phyloP scores from a whole-genome alignment of 768 basidiomycete species.

The Lentinula edodes region DNA sequence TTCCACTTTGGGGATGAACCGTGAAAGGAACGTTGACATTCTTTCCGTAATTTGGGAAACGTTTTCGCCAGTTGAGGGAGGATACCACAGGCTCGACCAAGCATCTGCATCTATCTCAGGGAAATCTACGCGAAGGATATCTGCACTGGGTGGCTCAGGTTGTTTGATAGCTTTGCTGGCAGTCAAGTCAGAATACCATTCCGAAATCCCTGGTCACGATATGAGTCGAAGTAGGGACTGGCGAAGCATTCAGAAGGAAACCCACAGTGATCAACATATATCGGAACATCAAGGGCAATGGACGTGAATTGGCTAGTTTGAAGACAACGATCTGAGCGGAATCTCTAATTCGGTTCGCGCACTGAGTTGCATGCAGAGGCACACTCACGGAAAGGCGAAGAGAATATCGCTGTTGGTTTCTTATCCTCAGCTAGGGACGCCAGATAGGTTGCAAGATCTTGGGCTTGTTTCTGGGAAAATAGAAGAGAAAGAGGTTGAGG shows the following conservation, averaged over 20 bases:
- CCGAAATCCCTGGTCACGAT: slow-evolving; percentile 47
- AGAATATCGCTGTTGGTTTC: slow-evolving; percentile 74
- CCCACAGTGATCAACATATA: slow-evolving; percentile 76
- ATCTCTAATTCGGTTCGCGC: neutral
- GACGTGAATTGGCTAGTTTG: slow-evolving; percentile 71
- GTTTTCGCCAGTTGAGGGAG: slow-evolving; percentile 69
- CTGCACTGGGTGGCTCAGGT: slow-evolving; percentile 61
- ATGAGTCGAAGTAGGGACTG: neutral
- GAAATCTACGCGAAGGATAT: slow-evolving; percentile 48
- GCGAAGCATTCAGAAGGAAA: neutral
- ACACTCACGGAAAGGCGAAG: slow-evolving; percentile 73
- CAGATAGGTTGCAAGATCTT: slow-evolving; percentile 65
- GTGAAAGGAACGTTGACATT: slow-evolving; percentile 42
- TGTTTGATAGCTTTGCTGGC: slow-evolving; percentile 62
- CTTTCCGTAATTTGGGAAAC: slow-evolving; percentile 59
- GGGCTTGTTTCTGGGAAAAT: slow-evolving; percentile 44
- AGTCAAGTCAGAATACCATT: slow-evolving; percentile 73
- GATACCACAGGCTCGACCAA: slow-evolving; percentile 62
- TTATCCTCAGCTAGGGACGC: slow-evolving; percentile 56
- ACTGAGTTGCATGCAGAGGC: neutral
- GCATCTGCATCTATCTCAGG: slow-evolving; percentile 52
- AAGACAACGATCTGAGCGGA: slow-evolving; percentile 70
- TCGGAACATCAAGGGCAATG: slow-evolving; percentile 54
- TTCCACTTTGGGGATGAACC: slow-evolving; percentile 48
- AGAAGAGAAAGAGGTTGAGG: neutral